phyloP scores from a whole-genome alignment of 306 rosid genomes.

The Rosa chinensis region DNA sequence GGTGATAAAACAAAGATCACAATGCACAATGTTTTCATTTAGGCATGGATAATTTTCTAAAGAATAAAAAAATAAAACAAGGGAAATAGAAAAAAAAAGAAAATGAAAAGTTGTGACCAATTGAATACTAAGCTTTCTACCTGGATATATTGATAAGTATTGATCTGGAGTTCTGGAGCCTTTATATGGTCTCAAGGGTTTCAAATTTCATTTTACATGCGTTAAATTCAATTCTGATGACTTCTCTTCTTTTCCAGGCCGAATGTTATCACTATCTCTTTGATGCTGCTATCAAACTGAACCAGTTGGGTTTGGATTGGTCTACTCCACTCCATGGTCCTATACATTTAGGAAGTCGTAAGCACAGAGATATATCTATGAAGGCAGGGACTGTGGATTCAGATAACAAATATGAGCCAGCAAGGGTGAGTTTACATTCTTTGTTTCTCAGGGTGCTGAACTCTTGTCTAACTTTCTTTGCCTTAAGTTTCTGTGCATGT shows the following conservation, averaged over 20 bases:
- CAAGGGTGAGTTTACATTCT: conserved; percentile 47
- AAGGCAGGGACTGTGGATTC: conserved; percentile 57
- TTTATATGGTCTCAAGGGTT: neutral
- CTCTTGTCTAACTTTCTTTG: conserved; percentile 6
- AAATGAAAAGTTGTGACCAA: no score
- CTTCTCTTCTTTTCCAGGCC: conserved; percentile 51
- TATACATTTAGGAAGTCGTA: conserved; percentile 41
- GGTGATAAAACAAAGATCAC: neutral
- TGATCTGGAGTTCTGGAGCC: neutral
- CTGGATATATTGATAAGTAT: neutral
- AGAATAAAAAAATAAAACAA: neutral
- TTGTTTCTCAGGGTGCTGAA: neutral
- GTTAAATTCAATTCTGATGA: conserved; percentile 20
- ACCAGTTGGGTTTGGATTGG: conserved; percentile 85
- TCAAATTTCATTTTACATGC: conserved; percentile 14
- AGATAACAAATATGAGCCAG: conserved; percentile 39
- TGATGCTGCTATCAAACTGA: conserved; percentile 88
- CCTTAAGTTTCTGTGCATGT: conserved; percentile 7
- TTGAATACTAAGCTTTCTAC: neutral
- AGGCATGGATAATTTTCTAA: neutral
- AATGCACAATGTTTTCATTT: neutral
- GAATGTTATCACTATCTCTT: conserved; percentile 92
- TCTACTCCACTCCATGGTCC: conserved; percentile 75
- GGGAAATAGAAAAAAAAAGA: neutral
- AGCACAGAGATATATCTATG: conserved; percentile 43